A percentile compares a stretch with the other conserved stretches of the same genome.
phyloP scores from a whole-genome alignment of 2,329 filamentous ascomycete genomes.

The Sarocladium brachiariae region DNA sequence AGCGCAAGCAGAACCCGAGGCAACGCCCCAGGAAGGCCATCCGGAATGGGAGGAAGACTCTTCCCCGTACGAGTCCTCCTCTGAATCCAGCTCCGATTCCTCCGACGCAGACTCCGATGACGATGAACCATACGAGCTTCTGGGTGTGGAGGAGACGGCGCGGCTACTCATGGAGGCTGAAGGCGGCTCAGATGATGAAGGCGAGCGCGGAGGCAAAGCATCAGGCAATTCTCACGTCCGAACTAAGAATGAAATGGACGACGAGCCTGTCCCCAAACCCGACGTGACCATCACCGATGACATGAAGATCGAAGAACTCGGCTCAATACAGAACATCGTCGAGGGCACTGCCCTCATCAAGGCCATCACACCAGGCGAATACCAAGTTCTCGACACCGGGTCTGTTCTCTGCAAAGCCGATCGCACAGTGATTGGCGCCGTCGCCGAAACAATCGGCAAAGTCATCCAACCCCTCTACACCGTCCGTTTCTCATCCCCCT shows the following conservation, averaged over 20 bases:
- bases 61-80: slow-evolving; percentile 65
- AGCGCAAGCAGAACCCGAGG: slow-evolving; percentile 8
- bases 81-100: slow-evolving; percentile 52
- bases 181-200: slow-evolving; percentile 72
- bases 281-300: slow-evolving; percentile 70
- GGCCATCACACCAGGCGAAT: slow-evolving; percentile 71
- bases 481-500: slow-evolving; percentile 63
- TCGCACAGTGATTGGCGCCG: slow-evolving; percentile 67
- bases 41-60: slow-evolving; percentile 84
- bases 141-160: slow-evolving; percentile 77
- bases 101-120: slow-evolving; percentile 54
- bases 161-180: slow-evolving; percentile 80
- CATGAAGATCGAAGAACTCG: slow-evolving; percentile 71
- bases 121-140: slow-evolving; percentile 60
- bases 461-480: slow-evolving; percentile 84
- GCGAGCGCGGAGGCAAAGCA: slow-evolving; percentile 38
- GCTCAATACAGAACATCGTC: slow-evolving; percentile 68
- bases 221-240: slow-evolving; percentile 45
- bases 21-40: slow-evolving; percentile 30
- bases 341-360: slow-evolving; percentile 74
- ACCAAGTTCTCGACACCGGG: slow-evolving; percentile 75
- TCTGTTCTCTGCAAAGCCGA: slow-evolving; percentile 76
- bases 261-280: slow-evolving; percentile 63
- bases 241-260: slow-evolving; percentile 72
- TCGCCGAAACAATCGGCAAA: slow-evolving; percentile 81